Conservation (phyloP, 768 basidiomycete species). For the Lentinula sp. region DNA sequence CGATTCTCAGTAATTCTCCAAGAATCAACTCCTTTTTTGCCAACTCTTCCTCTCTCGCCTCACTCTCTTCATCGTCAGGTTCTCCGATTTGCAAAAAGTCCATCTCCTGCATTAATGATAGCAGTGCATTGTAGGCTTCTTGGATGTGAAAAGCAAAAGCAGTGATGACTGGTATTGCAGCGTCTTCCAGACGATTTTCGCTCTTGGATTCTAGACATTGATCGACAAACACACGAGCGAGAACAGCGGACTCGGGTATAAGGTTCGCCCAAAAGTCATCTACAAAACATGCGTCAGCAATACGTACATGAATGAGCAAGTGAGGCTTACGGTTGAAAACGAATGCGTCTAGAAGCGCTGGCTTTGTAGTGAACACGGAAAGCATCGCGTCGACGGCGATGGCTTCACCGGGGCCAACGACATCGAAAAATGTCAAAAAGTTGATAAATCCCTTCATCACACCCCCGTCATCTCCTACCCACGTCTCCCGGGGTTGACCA, state of each 20-base stretch:
- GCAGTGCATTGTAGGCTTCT: slow-evolving; percentile 62
- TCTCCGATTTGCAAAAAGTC: slow-evolving; percentile 28
- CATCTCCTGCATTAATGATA: slow-evolving; percentile 33
- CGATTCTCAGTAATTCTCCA: slow-evolving; percentile 75
- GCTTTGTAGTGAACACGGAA: slow-evolving; percentile 68
- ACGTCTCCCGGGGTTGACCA: slow-evolving; percentile 23
- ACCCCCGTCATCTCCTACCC: slow-evolving; percentile 40
- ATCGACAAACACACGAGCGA: slow-evolving; percentile 83
- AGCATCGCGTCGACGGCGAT: slow-evolving; percentile 80
- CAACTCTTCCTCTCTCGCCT: slow-evolving; percentile 51
- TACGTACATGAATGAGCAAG: not conserved
- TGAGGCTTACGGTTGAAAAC: slow-evolving; percentile 61
- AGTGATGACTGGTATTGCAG: slow-evolving; percentile 82
- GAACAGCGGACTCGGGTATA: slow-evolving; percentile 75
- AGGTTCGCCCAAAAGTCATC: slow-evolving; percentile 73
- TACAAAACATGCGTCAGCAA: slow-evolving; percentile 16
- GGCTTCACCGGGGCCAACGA: slow-evolving; percentile 61
- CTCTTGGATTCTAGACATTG: slow-evolving; percentile 62
- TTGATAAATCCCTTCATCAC: slow-evolving; percentile 38
- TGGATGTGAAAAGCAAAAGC: slow-evolving; percentile 84
- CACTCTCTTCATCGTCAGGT: slow-evolving; percentile 34
- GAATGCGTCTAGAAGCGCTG: slow-evolving; percentile 65
- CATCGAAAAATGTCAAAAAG: slow-evolving; percentile 45
- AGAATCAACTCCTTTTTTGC: slow-evolving; percentile 69
- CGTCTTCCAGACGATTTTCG: slow-evolving; percentile 60